Percentiles rank a stretch among this genome's conserved stretches.
Evolutionary conservation across 257 asterid genomes (phyloP).

Genomic region (Ilex asprella): DNA sequence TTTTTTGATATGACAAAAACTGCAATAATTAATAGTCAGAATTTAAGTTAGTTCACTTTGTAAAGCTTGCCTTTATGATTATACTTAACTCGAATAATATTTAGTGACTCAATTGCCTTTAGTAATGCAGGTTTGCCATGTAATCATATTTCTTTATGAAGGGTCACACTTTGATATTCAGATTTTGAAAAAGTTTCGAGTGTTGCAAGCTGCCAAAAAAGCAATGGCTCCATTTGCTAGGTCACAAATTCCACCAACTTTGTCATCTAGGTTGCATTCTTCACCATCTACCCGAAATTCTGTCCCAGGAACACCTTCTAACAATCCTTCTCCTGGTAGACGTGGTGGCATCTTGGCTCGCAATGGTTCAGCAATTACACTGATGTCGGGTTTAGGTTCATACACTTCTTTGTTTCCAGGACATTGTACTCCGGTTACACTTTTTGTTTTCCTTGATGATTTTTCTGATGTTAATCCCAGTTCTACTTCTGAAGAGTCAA

Average conservation of each 20-base stretch:
- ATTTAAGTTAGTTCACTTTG: no score
- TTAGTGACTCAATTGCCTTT: slow-evolving; percentile 44
- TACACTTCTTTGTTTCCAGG: slow-evolving; percentile 77
- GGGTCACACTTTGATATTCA: slow-evolving; percentile 82
- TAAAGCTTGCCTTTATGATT: no score
- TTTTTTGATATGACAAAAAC: no score
- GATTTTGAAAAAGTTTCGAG: slow-evolving; percentile 57
- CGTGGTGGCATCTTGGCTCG: slow-evolving; percentile 57
- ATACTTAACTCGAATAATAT: no score
- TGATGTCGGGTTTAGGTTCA: slow-evolving; percentile 82
- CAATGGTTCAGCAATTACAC: slow-evolving; percentile 43
- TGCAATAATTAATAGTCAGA: no score
- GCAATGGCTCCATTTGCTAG: slow-evolving; percentile 51
- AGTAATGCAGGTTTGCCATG: slow-evolving; percentile 95
- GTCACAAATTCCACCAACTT: slow-evolving; percentile 41
- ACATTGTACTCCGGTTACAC: slow-evolving; percentile 80
- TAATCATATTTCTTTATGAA: slow-evolving; percentile 68
- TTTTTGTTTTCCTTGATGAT: slow-evolving; percentile 82
- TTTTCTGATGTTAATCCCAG: slow-evolving; percentile 48
- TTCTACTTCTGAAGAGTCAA: slow-evolving; percentile 44
- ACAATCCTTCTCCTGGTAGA: slow-evolving; percentile 64
- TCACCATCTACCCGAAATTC: slow-evolving; percentile 45
- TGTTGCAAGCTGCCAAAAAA: slow-evolving; percentile 84
- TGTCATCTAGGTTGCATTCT: slow-evolving; percentile 36
- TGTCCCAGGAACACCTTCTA: slow-evolving; percentile 37